Conservation (phyloP, 2,329 filamentous ascomycete genomes). For the Beauveria medogensis region DNA sequence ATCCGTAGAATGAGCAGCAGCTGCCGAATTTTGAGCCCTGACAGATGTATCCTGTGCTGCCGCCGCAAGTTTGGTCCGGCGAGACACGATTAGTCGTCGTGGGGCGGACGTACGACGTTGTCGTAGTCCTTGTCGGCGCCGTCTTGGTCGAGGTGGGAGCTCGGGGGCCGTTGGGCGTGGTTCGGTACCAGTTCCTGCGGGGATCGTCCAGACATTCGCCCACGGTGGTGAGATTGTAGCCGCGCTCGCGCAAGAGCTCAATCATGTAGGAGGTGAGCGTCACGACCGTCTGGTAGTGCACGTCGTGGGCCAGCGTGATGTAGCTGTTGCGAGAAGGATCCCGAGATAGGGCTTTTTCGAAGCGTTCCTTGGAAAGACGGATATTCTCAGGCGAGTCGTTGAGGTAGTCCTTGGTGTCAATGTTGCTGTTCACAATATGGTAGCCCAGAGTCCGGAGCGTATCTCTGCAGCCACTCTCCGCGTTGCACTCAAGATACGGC, state of each 20-base stretch:
- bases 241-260: constrained; percentile 29
- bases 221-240: constrained; percentile 42
- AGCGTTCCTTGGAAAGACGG: constrained; percentile 33
- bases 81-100: constrained; percentile 20
- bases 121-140: constrained; percentile 13
- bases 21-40: constrained; percentile 26
- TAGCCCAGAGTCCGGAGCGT: constrained; percentile 38
- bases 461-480: constrained; percentile 29
- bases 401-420: constrained; percentile 55
- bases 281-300: constrained; percentile 38
- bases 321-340: constrained; percentile 26
- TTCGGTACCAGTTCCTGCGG: constrained; percentile 43
- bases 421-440: constrained; percentile 47
- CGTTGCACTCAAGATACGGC: constrained; percentile 36
- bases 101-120: constrained; percentile 13
- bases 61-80: constrained; percentile 30
- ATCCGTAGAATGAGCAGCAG: constrained; percentile 35
- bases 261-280: constrained; percentile 37
- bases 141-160: constrained; percentile 12
- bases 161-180: constrained; percentile 13
- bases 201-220: constrained; percentile 50
- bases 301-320: constrained; percentile 47
- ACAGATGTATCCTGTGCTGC: constrained; percentile 27
- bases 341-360: constrained; percentile 27
- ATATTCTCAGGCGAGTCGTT: constrained; percentile 42